Evolutionary conservation across 306 rosid species (phyloP).

Genomic region (Trifolium fragiferum): DNA sequence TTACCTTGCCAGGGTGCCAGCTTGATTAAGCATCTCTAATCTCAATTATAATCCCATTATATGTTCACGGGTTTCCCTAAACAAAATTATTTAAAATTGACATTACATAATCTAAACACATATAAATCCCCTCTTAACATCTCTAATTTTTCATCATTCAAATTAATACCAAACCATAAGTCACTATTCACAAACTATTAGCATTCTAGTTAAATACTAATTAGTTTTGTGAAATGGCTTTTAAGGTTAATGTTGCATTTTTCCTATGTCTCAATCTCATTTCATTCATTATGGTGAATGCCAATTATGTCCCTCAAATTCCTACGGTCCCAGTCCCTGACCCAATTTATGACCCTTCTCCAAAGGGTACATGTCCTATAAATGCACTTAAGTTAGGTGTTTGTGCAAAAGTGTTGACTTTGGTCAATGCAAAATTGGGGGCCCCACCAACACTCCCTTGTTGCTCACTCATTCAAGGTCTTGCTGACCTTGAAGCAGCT

Average conservation of each 20-base stretch:
- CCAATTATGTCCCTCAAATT: slow-evolving; percentile 22
- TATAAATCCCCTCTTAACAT: slow-evolving; percentile 35
- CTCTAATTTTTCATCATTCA: slow-evolving; percentile 12
- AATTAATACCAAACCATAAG: background rate
- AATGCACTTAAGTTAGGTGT: slow-evolving; percentile 58
- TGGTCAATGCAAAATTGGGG: slow-evolving; percentile 50
- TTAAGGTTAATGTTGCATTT: slow-evolving; percentile 19
- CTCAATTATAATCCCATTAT: slow-evolving; percentile 34
- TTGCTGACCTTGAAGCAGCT: slow-evolving; percentile 59
- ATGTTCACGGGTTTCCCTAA: slow-evolving; percentile 47
- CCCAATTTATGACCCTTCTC: slow-evolving; percentile 7
- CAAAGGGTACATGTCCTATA: slow-evolving; percentile 46
- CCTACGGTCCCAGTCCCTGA: background rate
- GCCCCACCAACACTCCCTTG: slow-evolving; percentile 57
- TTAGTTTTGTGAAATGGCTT: slow-evolving; percentile 28
- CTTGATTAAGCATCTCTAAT: slow-evolving; percentile 30
- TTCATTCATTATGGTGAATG: slow-evolving; percentile 37
- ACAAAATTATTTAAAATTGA: slow-evolving; percentile 22
- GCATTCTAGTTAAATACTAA: background rate
- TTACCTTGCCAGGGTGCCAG: slow-evolving; percentile 39
- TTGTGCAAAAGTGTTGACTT: slow-evolving; percentile 52
- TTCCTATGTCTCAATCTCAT: slow-evolving; percentile 35
- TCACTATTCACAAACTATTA: slow-evolving; percentile 18
- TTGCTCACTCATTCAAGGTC: slow-evolving; percentile 52
- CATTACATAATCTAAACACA: background rate